A percentile compares a stretch with the other conserved stretches of the same genome.
phyloP scores from a whole-genome alignment of 208 protist species.

The Kentomonas sorsogonicus region DNA sequence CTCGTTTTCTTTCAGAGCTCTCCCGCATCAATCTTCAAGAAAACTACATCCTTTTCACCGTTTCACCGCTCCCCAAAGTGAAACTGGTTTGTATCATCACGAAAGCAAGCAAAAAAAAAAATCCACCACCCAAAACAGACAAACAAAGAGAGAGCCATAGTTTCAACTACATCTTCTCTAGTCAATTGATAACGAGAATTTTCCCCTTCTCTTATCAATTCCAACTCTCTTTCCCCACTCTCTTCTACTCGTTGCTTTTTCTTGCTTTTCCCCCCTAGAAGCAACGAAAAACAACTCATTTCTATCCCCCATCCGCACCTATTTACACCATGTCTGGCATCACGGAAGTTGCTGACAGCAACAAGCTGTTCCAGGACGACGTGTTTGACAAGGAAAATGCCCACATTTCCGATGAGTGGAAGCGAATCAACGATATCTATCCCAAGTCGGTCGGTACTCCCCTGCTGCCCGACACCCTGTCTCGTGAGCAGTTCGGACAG shows the following conservation, averaged over 20 bases:
- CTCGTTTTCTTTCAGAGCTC: too few species aligned
- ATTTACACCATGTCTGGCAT: too few species aligned
- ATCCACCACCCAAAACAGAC: background rate
- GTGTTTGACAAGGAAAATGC: slow-evolving; percentile 55
- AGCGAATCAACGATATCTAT: slow-evolving; percentile 57
- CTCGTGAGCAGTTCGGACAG: slow-evolving; percentile 70
- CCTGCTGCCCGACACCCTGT: slow-evolving; percentile 56
- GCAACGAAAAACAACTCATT: too few species aligned
- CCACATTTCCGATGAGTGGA: slow-evolving; percentile 49
- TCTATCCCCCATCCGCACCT: too few species aligned
- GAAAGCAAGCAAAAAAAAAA: slow-evolving; percentile 11
- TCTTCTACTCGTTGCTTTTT: slow-evolving; percentile 1
- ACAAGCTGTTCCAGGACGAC: slow-evolving; percentile 59
- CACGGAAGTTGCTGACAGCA: slow-evolving; percentile 43
- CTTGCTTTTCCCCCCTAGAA: too few species aligned
- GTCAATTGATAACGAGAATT: too few species aligned
- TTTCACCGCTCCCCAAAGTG: slow-evolving; percentile 5
- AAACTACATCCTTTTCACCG: background rate
- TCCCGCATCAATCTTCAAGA: too few species aligned
- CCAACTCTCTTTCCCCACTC: background rate
- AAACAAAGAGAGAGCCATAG: background rate
- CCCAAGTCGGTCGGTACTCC: slow-evolving; percentile 26
- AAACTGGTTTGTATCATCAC: slow-evolving; percentile 13
- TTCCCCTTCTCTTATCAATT: slow-evolving; percentile 14
- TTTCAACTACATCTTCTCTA: background rate